Evolutionary conservation across 306 rosid species (phyloP), one percentile per base, ranked within the genome.

Genomic region (Cucurbita pepo): DNA sequence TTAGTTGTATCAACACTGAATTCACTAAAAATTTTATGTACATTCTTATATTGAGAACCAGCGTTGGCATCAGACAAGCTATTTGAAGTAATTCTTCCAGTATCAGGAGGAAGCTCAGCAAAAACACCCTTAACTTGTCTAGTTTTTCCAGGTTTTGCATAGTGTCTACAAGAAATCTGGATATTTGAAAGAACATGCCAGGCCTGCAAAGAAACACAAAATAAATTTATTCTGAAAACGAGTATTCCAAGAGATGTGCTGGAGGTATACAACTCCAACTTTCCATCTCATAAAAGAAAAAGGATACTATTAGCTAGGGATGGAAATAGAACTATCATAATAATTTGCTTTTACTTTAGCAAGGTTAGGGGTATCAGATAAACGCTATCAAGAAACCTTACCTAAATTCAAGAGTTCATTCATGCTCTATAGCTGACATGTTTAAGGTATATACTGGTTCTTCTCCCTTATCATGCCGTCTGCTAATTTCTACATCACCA

Each of bases 111-210:
- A 56, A 10, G 55, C 15, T 69, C 78, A 44, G 78, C 57, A 79
- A 73, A 50, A 36, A 57, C 65, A 74, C 67, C 77, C 72, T 77
- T 77, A 74, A 85, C 82, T 44, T 67, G 71, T 53, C 72, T 79
- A 71, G 82, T 62, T 82, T 86, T 86, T 74, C 97, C 99, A 47
- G 88, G 92, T 79, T 77, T 91, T 59, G 70, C 75, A 71, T 87
- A 87, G 63, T 70, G 82, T 84, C 85, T 81, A 73, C 70, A 59
- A 71, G 92, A 91, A 77, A 76, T 81, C 78, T 86, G 86, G 71
- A 86, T 83, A 82, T 79, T 85, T 58, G 95, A 89, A 80, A 89
- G 91, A 69, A 72, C 84, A 64, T 62, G 73, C 95, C 96, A 94
- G 52, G 91, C 97, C 99, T 94, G 88, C 78, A 19, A 75, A 59